Evolutionary conservation across 2,329 filamentous ascomycete genomes (phyloP).

Genomic region (Fusarium sp.): DNA sequence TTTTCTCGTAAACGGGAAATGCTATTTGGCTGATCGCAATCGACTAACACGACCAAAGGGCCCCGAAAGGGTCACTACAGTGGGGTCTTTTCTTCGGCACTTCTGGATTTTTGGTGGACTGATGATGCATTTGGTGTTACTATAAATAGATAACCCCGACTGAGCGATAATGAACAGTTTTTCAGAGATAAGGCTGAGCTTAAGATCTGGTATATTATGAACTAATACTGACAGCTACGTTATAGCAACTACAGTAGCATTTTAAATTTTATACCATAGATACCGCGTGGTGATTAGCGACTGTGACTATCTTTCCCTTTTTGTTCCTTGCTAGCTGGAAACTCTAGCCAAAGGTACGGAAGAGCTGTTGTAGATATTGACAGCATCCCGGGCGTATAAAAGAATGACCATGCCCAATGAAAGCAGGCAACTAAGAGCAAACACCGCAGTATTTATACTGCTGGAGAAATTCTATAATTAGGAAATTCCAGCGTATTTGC

Average conservation of each 20-base stretch:
- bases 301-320: neutral
- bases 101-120: neutral
- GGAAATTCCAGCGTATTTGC: neutral
- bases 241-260: neutral
- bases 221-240: neutral
- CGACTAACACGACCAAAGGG: neutral
- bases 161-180: neutral
- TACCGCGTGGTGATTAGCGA: neutral
- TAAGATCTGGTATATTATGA: neutral
- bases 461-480: neutral
- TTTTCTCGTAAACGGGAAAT: neutral
- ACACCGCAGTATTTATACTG: neutral
- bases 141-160: neutral
- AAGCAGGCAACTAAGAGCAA: neutral
- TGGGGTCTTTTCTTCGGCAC: neutral
- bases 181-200: neutral
- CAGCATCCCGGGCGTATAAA: fast-evolving
- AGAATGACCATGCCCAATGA: fast-evolving
- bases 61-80: neutral
- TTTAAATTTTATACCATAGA: neutral
- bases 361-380: neutral
- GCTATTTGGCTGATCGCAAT: neutral
- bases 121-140: neutral
- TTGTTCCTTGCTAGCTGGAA: no score
- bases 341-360: neutral